Percentiles rank a stretch among this genome's conserved stretches.
Evolutionary conservation across 2,329 filamentous ascomycete species (phyloP).

Genomic region (Lasiodiplodia gonubiensis): DNA sequence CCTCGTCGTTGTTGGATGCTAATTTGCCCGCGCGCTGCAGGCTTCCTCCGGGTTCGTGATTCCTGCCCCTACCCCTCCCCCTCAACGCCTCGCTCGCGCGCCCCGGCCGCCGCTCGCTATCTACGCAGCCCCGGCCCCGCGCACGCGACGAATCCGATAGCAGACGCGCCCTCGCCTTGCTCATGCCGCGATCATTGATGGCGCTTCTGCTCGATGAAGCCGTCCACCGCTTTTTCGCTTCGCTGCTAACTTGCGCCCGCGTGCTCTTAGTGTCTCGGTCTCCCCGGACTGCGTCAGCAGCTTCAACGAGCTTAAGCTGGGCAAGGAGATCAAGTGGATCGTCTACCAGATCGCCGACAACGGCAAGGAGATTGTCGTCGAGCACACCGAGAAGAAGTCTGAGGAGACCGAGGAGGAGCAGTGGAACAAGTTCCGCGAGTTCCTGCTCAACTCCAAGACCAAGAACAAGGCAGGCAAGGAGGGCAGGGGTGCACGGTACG

Average conservation of each 20-base stretch:
- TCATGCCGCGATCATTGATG: neutral
- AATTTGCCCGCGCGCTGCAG: constrained; percentile 33
- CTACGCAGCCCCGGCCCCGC: constrained; percentile 28
- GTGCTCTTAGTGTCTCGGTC: constrained; percentile 68
- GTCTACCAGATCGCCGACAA: constrained; percentile 87
- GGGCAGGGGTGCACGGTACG: constrained; percentile 74
- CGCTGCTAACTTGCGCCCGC: constrained; percentile 14
- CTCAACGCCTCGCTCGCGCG: constrained; percentile 32
- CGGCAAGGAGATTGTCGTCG: constrained; percentile 81
- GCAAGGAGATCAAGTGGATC: constrained; percentile 79
- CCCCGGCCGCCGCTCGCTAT: constrained; percentile 30
- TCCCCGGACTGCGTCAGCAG: constrained; percentile 69
- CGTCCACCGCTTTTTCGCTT: constrained; percentile 10
- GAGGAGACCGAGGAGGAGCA: constrained; percentile 56
- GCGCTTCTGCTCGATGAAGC: neutral
- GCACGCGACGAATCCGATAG: constrained; percentile 23
- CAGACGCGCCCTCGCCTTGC: constrained; percentile 16
- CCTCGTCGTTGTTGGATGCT: constrained; percentile 11
- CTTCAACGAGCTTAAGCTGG: constrained; percentile 84
- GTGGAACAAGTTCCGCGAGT: constrained; percentile 76
- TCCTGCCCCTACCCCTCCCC: constrained; percentile 29
- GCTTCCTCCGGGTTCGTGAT: constrained; percentile 53
- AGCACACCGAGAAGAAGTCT: constrained; percentile 66
- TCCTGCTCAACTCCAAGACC: constrained; percentile 74
- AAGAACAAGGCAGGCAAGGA: constrained; percentile 69